phyloP scores from a whole-genome alignment of 1,284 basidiomycete genomes.

The Trametes versicolor region DNA sequence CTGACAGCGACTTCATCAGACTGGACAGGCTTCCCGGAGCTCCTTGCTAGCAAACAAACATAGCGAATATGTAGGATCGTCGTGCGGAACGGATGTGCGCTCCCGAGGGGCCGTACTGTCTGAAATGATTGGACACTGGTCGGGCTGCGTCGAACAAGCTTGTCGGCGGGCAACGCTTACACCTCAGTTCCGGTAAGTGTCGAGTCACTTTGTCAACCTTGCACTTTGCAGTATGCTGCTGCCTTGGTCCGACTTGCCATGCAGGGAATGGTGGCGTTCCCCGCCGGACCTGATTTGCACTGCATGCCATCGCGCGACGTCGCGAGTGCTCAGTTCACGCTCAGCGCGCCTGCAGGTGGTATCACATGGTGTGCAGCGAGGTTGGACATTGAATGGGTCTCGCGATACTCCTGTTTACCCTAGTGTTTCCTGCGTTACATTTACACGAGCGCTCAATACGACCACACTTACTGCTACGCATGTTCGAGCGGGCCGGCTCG shows the following conservation, averaged over 20 bases:
- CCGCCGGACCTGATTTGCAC: background rate
- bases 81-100: background rate
- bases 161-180: no score
- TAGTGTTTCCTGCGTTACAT: background rate
- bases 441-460: no score
- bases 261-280: slow-evolving; percentile 11
- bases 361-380: slow-evolving; percentile 2
- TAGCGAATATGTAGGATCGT: background rate
- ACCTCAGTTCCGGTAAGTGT: no score
- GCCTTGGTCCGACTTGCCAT: slow-evolving; percentile 2
- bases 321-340: background rate
- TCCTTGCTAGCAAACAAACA: slow-evolving; percentile 14
- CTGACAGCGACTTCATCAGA: background rate
- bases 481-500: background rate
- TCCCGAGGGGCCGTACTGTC: background rate
- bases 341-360: background rate
- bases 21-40: slow-evolving; percentile 3
- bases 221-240: background rate
- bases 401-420: background rate
- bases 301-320: slow-evolving; percentile 2
- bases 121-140: background rate
- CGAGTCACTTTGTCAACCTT: background rate
- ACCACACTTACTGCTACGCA: no score
- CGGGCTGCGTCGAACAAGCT: background rate
- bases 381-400: background rate